These are phyloP conservation scores for Flaveria linearis DNA, from an alignment of 129 eudicot genomes.

Conservation along the genomic window DNA sequence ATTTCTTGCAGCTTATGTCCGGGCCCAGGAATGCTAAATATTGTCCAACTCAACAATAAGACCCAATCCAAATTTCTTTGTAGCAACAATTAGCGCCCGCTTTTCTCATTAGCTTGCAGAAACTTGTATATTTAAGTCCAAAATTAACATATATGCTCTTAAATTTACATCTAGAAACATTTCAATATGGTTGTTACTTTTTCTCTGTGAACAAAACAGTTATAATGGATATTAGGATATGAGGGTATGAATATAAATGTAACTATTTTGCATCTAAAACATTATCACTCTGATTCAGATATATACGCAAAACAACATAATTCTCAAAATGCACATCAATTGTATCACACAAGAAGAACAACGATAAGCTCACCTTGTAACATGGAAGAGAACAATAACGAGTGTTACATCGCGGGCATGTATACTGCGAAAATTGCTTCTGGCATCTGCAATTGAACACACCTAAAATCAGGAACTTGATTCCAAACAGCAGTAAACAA, in stretches of 20 bases:
- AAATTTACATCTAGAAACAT: neutral
- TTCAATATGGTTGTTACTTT: neutral
- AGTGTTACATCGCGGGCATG: conserved; percentile 91
- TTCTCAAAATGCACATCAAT: conserved; percentile 10
- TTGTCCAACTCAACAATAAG: neutral
- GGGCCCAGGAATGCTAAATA: neutral
- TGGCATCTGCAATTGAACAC: conserved; percentile 57
- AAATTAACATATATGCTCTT: conserved; percentile 1
- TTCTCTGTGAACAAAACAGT: neutral
- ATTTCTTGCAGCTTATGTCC: neutral
- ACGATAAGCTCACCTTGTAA: conserved; percentile 67
- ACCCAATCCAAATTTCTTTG: neutral
- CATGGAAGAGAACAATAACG: conserved; percentile 94
- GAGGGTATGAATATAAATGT: neutral
- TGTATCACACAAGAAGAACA: neutral
- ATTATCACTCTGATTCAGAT: neutral
- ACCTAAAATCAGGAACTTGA: neutral
- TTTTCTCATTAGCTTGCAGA: neutral
- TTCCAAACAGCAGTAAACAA: neutral
- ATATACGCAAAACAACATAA: neutral
- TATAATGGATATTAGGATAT: neutral
- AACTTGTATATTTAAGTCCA: neutral
- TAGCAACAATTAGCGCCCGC: neutral
- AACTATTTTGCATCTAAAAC: neutral
- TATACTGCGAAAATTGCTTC: conserved; percentile 88